Evolutionary conservation across 192 early-diverging fungal genomes (phyloP), one percentile per base, ranked within the genome.

Genomic region (Rhizophagus prolifer): DNA sequence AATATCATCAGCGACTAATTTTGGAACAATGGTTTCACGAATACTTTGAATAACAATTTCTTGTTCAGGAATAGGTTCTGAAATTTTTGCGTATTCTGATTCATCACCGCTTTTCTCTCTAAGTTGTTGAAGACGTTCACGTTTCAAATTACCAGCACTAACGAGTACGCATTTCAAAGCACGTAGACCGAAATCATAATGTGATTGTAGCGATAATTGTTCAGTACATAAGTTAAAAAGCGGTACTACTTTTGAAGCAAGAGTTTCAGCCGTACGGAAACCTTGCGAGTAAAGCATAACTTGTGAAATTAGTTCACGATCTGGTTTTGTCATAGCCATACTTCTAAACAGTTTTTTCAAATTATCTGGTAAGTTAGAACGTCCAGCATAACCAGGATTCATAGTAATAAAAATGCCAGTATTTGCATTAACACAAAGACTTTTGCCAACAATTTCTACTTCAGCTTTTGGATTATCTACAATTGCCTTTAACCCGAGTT

Each of bases 261-360:
- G 81, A 31, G 82, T 76, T 88, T 99, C 98, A 0, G 97, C 97
- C 68, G 93, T 92, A 28, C 94, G 91, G 94, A 99, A 99, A 47
- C 98, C 98, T 88, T 99, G 97, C 36, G 98, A 98, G 78, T 95
- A 99, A 66, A 99, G 84, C 96, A 98, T 99, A 44, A 99, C 98
- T 85, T 99, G 97, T 7, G 98, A 97, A 88, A 99, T 99, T 41
- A 99, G 86, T 75, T 96, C 95, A 50, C 96, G 90, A 79, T 99
- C 97, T 9, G 98, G 98, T 73, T 95, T 94, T 9, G 97, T 99
- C 98, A 99, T 99, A 44, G 97, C 97, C 74, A 99, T 93, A 80
- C 93, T 95, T 38, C 98, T 87, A 94, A 99, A 99, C 67, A 99
- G 88, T 87, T 98, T 99, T 85, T 97, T 98, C 76, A 99, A 82